phyloP scores from a whole-genome alignment of 768 basidiomycete genomes.

The Galerina marginata region DNA sequence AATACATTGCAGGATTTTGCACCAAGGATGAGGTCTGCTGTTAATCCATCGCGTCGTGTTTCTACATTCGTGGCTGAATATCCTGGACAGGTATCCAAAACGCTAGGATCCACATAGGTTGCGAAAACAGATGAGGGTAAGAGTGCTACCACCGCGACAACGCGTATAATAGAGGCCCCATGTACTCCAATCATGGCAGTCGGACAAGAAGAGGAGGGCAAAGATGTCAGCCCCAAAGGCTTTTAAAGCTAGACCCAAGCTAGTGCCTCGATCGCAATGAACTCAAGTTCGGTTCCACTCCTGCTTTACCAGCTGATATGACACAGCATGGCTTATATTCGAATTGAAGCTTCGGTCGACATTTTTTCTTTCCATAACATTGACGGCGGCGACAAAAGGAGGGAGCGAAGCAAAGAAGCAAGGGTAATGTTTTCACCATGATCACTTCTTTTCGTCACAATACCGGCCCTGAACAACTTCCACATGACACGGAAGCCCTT shows the following conservation, averaged over 20 bases:
- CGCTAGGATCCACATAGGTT: conserved; percentile 34
- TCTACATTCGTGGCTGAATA: conserved; percentile 57
- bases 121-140: not conserved
- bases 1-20: conserved; percentile 62
- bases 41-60: conserved; percentile 42
- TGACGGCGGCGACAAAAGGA: not conserved
- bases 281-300: too few species aligned
- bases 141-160: not conserved
- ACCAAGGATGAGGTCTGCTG: conserved; percentile 58
- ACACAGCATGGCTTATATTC: not conserved
- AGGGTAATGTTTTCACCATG: not conserved
- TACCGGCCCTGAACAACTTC: not conserved
- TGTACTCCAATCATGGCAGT: not conserved
- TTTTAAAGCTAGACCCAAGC: too few species aligned
- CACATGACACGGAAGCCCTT: too few species aligned
- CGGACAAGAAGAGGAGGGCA: too few species aligned
- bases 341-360: not conserved
- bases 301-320: not conserved
- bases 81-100: conserved; percentile 65
- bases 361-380: not conserved
- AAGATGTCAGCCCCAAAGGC: too few species aligned
- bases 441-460: not conserved
- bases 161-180: not conserved
- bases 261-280: too few species aligned
- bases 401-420: not conserved